Evolutionary conservation across 805 yeast genomes (phyloP).

Genomic region (Yamadazyma ubonensis): DNA sequence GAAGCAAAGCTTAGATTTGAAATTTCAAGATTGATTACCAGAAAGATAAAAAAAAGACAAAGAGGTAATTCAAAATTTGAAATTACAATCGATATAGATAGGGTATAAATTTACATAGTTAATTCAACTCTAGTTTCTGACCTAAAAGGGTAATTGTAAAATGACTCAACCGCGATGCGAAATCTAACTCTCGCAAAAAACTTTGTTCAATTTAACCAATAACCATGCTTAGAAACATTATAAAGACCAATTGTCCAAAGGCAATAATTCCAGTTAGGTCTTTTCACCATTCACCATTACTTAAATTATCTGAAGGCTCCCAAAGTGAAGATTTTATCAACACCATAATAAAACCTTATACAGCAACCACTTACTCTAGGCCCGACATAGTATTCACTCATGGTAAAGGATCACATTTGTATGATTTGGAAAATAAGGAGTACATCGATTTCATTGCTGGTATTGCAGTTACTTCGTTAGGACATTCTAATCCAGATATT

Average conservation of each 20-base stretch:
- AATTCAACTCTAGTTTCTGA: too few species aligned
- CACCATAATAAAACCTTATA: slow-evolving; percentile 48
- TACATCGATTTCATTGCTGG: slow-evolving; percentile 94
- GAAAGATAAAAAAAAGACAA: slow-evolving; percentile 24
- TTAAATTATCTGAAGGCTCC: slow-evolving; percentile 19
- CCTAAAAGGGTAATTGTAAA: slow-evolving; percentile 20
- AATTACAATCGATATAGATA: slow-evolving; percentile 34
- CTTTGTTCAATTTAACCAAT: neutral
- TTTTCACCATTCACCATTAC: neutral
- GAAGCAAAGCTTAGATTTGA: slow-evolving; percentile 57
- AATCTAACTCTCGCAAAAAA: slow-evolving; percentile 17
- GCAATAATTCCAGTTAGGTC: neutral
- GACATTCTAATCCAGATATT: slow-evolving; percentile 78
- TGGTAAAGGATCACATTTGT: slow-evolving; percentile 78
- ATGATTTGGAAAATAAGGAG: slow-evolving; percentile 74
- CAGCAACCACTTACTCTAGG: slow-evolving; percentile 77
- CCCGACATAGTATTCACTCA: slow-evolving; percentile 74
- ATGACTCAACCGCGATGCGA: slow-evolving; percentile 37
- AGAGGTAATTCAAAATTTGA: slow-evolving; percentile 29
- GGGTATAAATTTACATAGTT: slow-evolving; percentile 12
- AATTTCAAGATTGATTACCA: slow-evolving; percentile 41
- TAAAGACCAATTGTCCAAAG: neutral
- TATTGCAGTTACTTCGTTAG: slow-evolving; percentile 94
- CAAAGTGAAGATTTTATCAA: slow-evolving; percentile 42
- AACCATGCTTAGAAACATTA: slow-evolving; percentile 4